These are phyloP conservation scores for Dendrothele bispora DNA, from an alignment of 768 basidiomycete genomes.

Conservation along the genomic window DNA sequence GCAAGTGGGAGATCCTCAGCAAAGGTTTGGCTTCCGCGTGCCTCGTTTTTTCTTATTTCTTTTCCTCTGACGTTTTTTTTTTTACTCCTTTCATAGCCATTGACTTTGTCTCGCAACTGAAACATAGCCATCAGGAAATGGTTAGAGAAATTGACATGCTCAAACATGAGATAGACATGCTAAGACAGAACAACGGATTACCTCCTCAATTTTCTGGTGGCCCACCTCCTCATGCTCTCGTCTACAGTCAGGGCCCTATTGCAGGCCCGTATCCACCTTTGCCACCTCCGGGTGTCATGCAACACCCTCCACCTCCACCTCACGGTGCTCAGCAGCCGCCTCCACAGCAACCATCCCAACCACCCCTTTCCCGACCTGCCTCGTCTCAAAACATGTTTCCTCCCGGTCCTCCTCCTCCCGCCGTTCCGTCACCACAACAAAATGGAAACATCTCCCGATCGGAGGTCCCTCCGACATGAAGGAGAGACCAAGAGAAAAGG, in stretches of 20 bases:
- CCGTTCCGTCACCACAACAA: constrained; percentile 35
- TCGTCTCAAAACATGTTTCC: constrained; percentile 63
- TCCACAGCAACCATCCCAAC: constrained; percentile 30
- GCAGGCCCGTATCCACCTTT: constrained; percentile 47
- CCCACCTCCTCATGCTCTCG: constrained; percentile 49
- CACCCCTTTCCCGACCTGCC: constrained; percentile 51
- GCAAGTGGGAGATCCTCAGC: constrained; percentile 98
- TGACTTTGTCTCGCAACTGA: constrained; percentile 81
- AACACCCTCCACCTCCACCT: constrained; percentile 35
- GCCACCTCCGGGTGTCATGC: constrained; percentile 44
- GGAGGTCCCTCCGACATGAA: constrained; percentile 41
- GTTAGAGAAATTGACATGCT: constrained; percentile 75
- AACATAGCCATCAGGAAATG: constrained; percentile 77
- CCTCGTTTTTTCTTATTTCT: constrained; percentile 2
- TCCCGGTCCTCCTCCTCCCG: constrained; percentile 32
- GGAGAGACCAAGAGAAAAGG: constrained; percentile 6
- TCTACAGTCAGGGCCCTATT: constrained; percentile 47
- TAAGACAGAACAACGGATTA: constrained; percentile 53
- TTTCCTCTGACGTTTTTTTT: constrained; percentile 11
- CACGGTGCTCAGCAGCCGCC: constrained; percentile 19
- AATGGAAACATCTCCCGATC: constrained; percentile 46
- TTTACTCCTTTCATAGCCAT: constrained; percentile 56
- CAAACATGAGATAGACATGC: constrained; percentile 68
- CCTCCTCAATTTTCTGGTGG: constrained; percentile 50
- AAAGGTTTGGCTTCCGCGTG: constrained; percentile 64